Evolutionary conservation across 2,329 filamentous ascomycete species (phyloP).

Genomic region (Byssoonygena ceratinophila): DNA sequence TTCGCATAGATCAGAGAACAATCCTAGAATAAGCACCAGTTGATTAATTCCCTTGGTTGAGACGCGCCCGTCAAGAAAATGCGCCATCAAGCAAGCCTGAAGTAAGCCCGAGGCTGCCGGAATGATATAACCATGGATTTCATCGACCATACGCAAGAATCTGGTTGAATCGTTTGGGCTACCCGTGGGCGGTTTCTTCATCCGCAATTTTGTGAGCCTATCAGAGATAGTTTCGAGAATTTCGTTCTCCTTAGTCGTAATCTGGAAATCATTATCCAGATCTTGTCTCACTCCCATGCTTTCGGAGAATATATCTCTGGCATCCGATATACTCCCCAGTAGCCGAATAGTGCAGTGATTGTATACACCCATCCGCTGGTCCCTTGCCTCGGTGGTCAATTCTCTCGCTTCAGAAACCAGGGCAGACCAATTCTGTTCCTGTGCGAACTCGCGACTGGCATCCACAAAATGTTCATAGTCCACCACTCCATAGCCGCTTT

Average conservation of each 20-base stretch:
- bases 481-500: neutral
- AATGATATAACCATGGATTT: conserved; percentile 10
- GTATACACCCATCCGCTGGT: neutral
- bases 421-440: conserved; percentile 13
- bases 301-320: conserved; percentile 8
- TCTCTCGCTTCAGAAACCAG: conserved; percentile 12
- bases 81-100: conserved; percentile 15
- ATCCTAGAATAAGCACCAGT: conserved; percentile 8
- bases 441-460: conserved; percentile 9
- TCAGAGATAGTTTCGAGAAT: neutral
- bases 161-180: neutral
- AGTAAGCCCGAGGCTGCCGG: conserved; percentile 12
- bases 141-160: neutral
- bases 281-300: conserved; percentile 6
- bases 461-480: conserved; percentile 10
- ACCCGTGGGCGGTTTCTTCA: neutral
- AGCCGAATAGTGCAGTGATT: conserved; percentile 5
- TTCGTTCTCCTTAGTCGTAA: conserved; percentile 1
- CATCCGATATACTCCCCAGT: conserved; percentile 10
- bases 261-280: neutral
- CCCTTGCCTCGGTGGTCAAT: conserved; percentile 2
- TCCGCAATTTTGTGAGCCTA: neutral
- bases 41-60: conserved; percentile 12
- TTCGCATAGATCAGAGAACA: conserved; percentile 11
- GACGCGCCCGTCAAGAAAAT: conserved; percentile 10